A percentile compares a stretch with the other conserved stretches of the same genome.
phyloP scores from a whole-genome alignment of 2,329 filamentous ascomycete species.

The Epichloe sibirici region DNA sequence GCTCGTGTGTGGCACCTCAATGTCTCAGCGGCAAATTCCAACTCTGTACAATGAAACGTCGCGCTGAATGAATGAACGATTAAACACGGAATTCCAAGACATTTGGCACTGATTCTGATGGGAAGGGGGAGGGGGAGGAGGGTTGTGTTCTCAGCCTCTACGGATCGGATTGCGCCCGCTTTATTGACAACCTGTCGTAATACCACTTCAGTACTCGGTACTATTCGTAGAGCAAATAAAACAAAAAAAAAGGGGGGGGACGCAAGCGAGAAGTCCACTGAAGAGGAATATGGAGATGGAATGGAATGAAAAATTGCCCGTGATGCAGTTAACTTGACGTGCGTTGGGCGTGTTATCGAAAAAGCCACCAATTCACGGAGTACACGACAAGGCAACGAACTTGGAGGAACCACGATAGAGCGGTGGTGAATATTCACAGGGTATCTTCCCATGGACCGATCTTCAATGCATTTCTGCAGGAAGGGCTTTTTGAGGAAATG shows the following conservation, averaged over 20 bases:
- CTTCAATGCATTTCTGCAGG: neutral
- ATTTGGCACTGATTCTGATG: neutral
- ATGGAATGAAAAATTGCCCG: too few species aligned
- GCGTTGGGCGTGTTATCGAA: neutral
- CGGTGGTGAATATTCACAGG: too few species aligned
- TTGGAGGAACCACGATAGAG: neutral
- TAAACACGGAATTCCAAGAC: neutral
- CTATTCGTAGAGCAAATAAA: neutral
- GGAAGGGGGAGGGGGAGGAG: too few species aligned
- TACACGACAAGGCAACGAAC: neutral
- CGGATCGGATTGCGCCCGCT: neutral
- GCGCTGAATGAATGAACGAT: neutral
- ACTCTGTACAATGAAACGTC: neutral
- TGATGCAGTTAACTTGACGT: too few species aligned
- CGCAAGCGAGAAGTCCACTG: neutral
- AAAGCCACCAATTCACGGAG: neutral
- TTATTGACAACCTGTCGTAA: neutral
- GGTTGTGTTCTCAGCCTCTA: too few species aligned
- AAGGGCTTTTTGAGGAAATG: neutral
- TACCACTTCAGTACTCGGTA: neutral
- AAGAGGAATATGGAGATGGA: neutral
- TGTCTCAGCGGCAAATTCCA: too few species aligned
- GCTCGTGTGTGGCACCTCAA: too few species aligned
- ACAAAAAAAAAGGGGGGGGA: neutral
- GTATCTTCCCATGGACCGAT: neutral